phyloP scores from a whole-genome alignment of 805 yeast genomes.

The Metschnikowia gruessii region DNA sequence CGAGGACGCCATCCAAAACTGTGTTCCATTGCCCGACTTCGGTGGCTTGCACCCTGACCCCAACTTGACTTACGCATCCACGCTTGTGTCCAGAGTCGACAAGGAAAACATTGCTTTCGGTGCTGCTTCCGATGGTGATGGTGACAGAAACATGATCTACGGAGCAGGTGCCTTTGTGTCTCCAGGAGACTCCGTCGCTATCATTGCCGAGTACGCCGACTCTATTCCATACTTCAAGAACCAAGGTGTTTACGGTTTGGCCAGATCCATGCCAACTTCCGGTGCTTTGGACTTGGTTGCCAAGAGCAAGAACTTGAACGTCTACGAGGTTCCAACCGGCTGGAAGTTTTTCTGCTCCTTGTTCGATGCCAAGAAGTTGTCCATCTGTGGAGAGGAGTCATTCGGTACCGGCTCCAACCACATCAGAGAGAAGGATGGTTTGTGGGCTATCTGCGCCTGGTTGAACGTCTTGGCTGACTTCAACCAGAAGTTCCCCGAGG shows the following conservation, averaged over 20 bases:
- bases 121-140: slow-evolving; percentile 99
- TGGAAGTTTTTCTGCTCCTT: slow-evolving; percentile 98
- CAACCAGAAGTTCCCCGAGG: slow-evolving; percentile 54
- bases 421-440: slow-evolving; percentile 95
- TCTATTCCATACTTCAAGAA: slow-evolving; percentile 87
- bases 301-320: slow-evolving; percentile 61
- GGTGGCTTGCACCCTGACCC: slow-evolving; percentile 99
- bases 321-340: slow-evolving; percentile 97
- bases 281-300: slow-evolving; percentile 94
- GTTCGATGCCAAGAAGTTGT: slow-evolving; percentile 87
- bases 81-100: slow-evolving; percentile 87
- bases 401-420: slow-evolving; percentile 98
- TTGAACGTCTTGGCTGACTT: slow-evolving; percentile 88
- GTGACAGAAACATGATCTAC: slow-evolving; percentile 98
- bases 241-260: slow-evolving; percentile 86
- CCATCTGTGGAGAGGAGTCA: slow-evolving; percentile 97
- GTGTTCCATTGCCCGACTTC: slow-evolving; percentile 77
- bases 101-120: slow-evolving; percentile 81
- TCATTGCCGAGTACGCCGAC: slow-evolving; percentile 89
- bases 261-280: slow-evolving; percentile 97
- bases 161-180: slow-evolving; percentile 94
- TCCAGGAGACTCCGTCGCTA: slow-evolving; percentile 98
- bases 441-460: slow-evolving; percentile 99
- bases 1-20: slow-evolving; percentile 69
- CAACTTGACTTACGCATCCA: slow-evolving; percentile 87